Evolutionary conservation across 2,329 filamentous ascomycete genomes (phyloP).

Genomic region (Aspergillus fischeri): DNA sequence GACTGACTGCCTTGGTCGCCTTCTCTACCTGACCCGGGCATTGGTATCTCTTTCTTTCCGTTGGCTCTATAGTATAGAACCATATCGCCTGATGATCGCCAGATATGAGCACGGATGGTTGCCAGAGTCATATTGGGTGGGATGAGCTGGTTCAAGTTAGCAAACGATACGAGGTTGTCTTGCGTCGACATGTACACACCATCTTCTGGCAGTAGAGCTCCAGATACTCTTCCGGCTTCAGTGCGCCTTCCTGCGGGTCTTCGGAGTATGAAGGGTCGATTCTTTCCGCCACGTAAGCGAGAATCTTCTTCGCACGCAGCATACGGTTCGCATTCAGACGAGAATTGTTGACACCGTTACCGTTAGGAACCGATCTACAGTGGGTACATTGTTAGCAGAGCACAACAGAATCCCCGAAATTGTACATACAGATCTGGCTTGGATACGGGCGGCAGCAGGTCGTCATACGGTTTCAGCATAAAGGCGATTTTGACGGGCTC

Average conservation of each 20-base stretch:
- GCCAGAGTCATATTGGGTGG: conserved; percentile 86
- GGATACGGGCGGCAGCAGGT: conserved; percentile 69
- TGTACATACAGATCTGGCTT: conserved; percentile 61
- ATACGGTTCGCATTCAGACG: conserved; percentile 95
- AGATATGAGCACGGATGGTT: conserved; percentile 84
- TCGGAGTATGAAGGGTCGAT: conserved; percentile 68
- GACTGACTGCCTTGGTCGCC: conserved; percentile 14
- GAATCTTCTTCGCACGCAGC: conserved; percentile 90
- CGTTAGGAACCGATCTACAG: conserved; percentile 19
- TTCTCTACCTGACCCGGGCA: conserved; percentile 17
- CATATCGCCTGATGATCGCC: conserved; percentile 93
- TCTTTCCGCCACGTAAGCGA: conserved; percentile 85
- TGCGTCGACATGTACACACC: conserved; percentile 51
- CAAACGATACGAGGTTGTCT: not conserved
- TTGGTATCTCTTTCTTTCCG: conserved; percentile 60
- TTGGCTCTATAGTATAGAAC: conserved; percentile 88
- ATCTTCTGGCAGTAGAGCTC: conserved; percentile 93
- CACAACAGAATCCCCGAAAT: not conserved
- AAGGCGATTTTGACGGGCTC: conserved; percentile 98
- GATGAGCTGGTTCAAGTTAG: conserved; percentile 41
- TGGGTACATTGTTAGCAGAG: conserved; percentile 1
- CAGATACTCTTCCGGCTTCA: conserved; percentile 86
- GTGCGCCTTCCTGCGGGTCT: conserved; percentile 53
- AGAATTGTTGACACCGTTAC: conserved; percentile 60
- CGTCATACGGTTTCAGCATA: conserved; percentile 75